Conservation (phyloP, 495 filamentous ascomycete genomes). For the Podospora pseudocomata region DNA sequence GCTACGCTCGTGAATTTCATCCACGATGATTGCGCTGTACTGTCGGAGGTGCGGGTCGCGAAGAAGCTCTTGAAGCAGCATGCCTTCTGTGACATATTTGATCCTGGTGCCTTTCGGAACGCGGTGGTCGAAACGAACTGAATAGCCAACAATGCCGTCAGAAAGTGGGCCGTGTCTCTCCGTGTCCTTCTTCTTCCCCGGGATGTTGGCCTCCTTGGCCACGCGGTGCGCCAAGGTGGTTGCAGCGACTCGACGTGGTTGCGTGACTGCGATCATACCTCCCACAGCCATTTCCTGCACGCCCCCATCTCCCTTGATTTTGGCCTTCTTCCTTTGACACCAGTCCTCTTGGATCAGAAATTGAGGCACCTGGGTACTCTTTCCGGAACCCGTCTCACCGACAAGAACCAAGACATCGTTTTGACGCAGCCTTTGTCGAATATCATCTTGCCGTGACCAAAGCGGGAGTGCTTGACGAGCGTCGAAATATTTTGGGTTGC, state of each 20-base stretch:
- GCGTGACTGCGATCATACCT: slow-evolving; percentile 90
- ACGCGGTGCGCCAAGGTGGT: slow-evolving; percentile 89
- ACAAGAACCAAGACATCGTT: slow-evolving; percentile 80
- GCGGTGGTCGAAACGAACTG: slow-evolving; percentile 85
- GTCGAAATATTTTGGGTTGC: slow-evolving; percentile 34
- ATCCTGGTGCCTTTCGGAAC: slow-evolving; percentile 68
- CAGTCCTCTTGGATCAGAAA: slow-evolving; percentile 78
- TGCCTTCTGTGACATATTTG: slow-evolving; percentile 95
- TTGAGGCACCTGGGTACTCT: slow-evolving; percentile 94
- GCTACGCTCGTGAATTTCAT: slow-evolving; percentile 96
- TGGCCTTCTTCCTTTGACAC: slow-evolving; percentile 60
- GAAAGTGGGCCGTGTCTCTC: slow-evolving; percentile 29
- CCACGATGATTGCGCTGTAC: slow-evolving; percentile 88
- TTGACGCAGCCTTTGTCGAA: slow-evolving; percentile 59
- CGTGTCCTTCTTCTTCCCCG: slow-evolving; percentile 31
- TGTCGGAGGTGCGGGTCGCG: slow-evolving; percentile 75
- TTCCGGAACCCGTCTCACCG: slow-evolving; percentile 94
- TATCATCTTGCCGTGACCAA: slow-evolving; percentile 66
- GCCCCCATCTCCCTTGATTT: slow-evolving; percentile 38
- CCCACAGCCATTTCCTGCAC: slow-evolving; percentile 57
- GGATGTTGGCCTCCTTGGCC: slow-evolving; percentile 83
- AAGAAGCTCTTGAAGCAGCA: slow-evolving; percentile 91
- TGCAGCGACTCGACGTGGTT: slow-evolving; percentile 89
- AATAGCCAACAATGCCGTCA: slow-evolving; percentile 81
- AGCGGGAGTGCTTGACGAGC: slow-evolving; percentile 69